Evolutionary conservation across 2,329 filamentous ascomycete species (phyloP).

Genomic region (Alternaria novae-zelandiae): DNA sequence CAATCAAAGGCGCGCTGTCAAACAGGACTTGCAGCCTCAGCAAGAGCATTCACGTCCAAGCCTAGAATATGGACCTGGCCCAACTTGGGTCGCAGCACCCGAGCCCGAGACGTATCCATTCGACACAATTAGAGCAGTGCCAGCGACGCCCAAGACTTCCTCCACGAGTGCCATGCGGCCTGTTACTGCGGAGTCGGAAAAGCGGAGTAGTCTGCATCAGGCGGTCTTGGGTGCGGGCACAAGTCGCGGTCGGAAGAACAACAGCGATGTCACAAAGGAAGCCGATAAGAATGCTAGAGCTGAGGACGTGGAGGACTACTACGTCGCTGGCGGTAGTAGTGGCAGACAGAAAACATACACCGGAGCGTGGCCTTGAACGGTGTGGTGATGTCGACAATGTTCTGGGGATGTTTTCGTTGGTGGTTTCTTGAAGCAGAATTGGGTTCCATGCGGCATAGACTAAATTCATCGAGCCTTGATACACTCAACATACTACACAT

Average conservation of each 20-base stretch:
- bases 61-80: constrained; percentile 2
- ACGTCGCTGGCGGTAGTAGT: neutral
- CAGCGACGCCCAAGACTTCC: neutral
- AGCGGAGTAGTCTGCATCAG: neutral
- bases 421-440: neutral
- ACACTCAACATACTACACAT: neutral
- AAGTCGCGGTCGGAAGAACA: neutral
- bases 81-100: neutral
- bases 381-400: neutral
- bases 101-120: neutral
- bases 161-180: neutral
- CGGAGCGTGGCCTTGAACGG: constrained; percentile 2
- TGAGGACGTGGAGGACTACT: neutral
- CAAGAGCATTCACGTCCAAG: neutral
- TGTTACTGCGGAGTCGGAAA: neutral
- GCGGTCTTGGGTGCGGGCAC: neutral
- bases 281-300: neutral
- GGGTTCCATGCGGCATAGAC: neutral
- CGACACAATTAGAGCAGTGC: neutral
- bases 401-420: neutral
- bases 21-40: neutral
- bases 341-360: neutral
- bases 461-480: neutral
- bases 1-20: neutral
- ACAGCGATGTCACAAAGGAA: neutral